Evolutionary conservation across 176 grass and related monocot genomes (phyloP).

Genomic region (Rhynchospora tenuis): DNA sequence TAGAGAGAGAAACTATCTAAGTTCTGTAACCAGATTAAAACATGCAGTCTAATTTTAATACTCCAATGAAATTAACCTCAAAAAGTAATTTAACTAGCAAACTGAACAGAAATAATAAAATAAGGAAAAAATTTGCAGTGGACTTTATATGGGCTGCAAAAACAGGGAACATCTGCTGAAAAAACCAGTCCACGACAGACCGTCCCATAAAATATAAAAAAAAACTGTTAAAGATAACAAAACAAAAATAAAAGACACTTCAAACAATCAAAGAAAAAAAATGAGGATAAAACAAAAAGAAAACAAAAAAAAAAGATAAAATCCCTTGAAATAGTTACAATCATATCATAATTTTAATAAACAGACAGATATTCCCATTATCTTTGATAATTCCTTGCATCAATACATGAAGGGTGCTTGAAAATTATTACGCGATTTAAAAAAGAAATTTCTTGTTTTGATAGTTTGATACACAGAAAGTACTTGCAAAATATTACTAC

Average conservation of each 20-base stretch:
- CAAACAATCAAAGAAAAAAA: not conserved
- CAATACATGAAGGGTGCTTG: not conserved
- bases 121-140: too few species aligned
- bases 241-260: not conserved
- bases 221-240: conserved; percentile 1
- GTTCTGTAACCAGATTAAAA: not conserved
- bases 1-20: not conserved
- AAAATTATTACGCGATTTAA: too few species aligned
- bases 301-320: not conserved
- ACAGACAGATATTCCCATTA: not conserved
- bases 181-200: too few species aligned
- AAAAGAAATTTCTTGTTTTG: too few species aligned
- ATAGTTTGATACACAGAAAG: too few species aligned
- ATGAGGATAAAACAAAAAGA: not conserved
- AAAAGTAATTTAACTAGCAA: not conserved
- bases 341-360: not conserved
- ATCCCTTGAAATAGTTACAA: not conserved
- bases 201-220: not conserved
- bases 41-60: not conserved
- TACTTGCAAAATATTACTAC: too few species aligned
- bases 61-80: not conserved
- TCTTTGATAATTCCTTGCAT: not conserved
- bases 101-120: too few species aligned
- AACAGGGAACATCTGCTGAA: too few species aligned
- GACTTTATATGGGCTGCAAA: too few species aligned